These are phyloP conservation scores for Eimeria falciformis DNA, from an alignment of 169 alveolate genomes.

Conservation along the genomic window DNA sequence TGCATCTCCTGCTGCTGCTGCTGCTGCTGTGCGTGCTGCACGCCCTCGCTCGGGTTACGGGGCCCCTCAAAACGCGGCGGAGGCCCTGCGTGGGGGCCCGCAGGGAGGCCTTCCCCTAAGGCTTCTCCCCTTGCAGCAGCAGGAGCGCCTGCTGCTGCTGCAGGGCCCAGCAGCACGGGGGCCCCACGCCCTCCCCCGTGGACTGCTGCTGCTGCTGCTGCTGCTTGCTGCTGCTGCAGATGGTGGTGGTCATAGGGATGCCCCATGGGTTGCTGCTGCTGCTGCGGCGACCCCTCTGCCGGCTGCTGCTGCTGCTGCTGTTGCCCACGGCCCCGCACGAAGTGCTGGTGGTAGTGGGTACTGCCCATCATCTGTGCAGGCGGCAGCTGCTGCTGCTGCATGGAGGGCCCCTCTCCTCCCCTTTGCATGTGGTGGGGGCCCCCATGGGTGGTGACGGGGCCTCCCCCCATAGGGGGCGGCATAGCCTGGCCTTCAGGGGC, in stretches of 20 bases:
- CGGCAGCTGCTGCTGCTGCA: slow-evolving; percentile 47
- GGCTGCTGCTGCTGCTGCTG: slow-evolving; percentile 44
- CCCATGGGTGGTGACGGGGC: slow-evolving; percentile 7
- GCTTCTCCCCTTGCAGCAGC: background rate
- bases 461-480: background rate
- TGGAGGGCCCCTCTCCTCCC: slow-evolving; percentile 1
- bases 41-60: slow-evolving; percentile 3
- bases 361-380: background rate
- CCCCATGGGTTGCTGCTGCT: slow-evolving; percentile 17
- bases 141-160: background rate
- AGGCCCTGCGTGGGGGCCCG: background rate
- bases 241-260: slow-evolving; percentile 19
- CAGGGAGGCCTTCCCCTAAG: background rate
- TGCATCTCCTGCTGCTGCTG: slow-evolving; percentile 26
- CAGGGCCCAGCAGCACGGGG: slow-evolving; percentile 18
- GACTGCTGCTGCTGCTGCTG: slow-evolving; percentile 40
- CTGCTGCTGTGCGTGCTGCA: slow-evolving; percentile 17
- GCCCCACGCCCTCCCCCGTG: slow-evolving; percentile 28
- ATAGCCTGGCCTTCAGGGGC: background rate
- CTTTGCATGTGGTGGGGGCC: slow-evolving; percentile 38
- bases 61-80: slow-evolving; percentile 18
- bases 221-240: slow-evolving; percentile 27
- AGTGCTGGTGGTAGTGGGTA: background rate
- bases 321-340: slow-evolving; percentile 5
- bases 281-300: background rate